Percentiles rank a stretch among this genome's conserved stretches.
Conservation (phyloP, 2,329 filamentous ascomycete species). For the Aspergillus quadricinctus region DNA sequence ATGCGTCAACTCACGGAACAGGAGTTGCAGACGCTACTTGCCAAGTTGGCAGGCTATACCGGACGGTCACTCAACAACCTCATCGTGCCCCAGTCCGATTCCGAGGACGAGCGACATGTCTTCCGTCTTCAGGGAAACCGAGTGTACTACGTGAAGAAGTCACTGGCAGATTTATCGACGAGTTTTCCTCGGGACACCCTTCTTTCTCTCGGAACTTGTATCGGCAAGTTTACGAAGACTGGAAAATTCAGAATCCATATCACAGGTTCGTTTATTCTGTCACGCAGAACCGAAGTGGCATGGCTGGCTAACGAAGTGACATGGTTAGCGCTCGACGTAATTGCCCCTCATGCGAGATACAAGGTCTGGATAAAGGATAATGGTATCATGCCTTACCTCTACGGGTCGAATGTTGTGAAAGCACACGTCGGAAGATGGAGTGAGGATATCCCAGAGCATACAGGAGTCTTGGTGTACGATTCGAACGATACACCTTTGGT, state of each 20-base stretch:
- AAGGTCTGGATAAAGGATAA: constrained; percentile 97
- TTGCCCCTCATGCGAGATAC: constrained; percentile 86
- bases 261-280: constrained; percentile 45
- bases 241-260: constrained; percentile 94
- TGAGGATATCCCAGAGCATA: constrained; percentile 89
- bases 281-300: background rate
- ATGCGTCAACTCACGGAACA: constrained; percentile 77
- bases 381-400: constrained; percentile 95
- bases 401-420: constrained; percentile 85
- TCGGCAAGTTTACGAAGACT: constrained; percentile 91
- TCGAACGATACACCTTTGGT: constrained; percentile 84
- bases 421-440: constrained; percentile 78
- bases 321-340: constrained; percentile 64
- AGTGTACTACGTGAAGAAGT: constrained; percentile 88
- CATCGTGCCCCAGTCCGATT: constrained; percentile 67
- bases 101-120: constrained; percentile 71
- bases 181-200: constrained; percentile 77
- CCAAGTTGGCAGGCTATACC: constrained; percentile 91
- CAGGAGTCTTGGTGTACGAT: constrained; percentile 81
- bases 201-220: constrained; percentile 80
- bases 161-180: constrained; percentile 85
- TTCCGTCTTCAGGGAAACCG: constrained; percentile 78
- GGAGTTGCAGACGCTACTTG: constrained; percentile 68
- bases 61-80: constrained; percentile 81
- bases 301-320: background rate